Evolutionary conservation across 2,329 filamentous ascomycete genomes (phyloP).

Genomic region (Xylaria hypoxylon): DNA sequence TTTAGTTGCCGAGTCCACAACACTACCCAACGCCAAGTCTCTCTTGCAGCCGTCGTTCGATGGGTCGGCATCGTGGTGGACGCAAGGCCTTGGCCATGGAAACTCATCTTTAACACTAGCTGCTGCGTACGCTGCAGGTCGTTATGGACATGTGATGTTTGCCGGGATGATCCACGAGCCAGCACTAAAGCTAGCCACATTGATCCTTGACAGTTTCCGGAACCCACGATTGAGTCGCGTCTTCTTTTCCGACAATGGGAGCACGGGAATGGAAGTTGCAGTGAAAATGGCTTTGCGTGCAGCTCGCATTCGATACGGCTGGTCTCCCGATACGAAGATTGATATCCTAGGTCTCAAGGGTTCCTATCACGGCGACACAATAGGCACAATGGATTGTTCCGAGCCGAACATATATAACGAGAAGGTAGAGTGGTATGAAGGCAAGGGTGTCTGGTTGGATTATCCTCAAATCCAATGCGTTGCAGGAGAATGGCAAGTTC

Average conservation of each 20-base stretch:
- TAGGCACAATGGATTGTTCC: constrained; percentile 87
- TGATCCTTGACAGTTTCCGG: constrained; percentile 67
- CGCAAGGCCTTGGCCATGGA: constrained; percentile 85
- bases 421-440: constrained; percentile 87
- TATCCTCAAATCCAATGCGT: constrained; percentile 78
- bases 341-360: constrained; percentile 80
- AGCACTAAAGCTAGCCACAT: constrained; percentile 75
- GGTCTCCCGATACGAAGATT: constrained; percentile 68
- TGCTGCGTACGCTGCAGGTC: constrained; percentile 82
- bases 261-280: constrained; percentile 85
- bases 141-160: constrained; percentile 92
- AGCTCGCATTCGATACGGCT: constrained; percentile 73
- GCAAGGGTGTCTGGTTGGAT: constrained; percentile 83
- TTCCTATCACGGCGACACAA: constrained; percentile 88
- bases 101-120: constrained; percentile 78
- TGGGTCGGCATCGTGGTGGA: constrained; percentile 92
- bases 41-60: constrained; percentile 78
- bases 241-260: constrained; percentile 87
- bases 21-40: constrained; percentile 34
- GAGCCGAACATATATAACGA: constrained; percentile 83
- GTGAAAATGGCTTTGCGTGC: constrained; percentile 87
- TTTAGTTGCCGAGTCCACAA: constrained; percentile 30
- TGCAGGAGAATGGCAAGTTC: constrained; percentile 74
- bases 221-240: constrained; percentile 77
- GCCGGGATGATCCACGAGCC: constrained; percentile 83